Evolutionary conservation across 768 basidiomycete species (phyloP), one percentile per base, ranked within the genome.

Genomic region (Russula vinacea): DNA sequence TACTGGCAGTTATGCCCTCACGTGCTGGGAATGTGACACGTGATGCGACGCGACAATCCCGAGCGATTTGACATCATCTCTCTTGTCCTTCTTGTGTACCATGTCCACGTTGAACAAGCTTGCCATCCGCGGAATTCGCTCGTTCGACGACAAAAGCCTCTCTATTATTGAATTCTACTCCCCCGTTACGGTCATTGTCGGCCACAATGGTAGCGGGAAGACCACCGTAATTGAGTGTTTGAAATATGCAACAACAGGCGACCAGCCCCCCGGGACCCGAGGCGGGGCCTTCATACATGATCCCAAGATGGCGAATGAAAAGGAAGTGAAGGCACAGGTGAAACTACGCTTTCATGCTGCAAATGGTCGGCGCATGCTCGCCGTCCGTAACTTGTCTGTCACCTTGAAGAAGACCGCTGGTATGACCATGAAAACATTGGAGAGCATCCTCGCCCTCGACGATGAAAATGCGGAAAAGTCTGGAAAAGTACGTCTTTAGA

Each of bases 151-250:
- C 83, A 96, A 98, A 71, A 84, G 89, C 68, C 84, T 94, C 67
- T 82, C 92, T 2, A 83, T 98, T 69, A 96, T 99, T 74, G 92
- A 98, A 75, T 99, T 99, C 78, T 98, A 94, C 77, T 87, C 88
- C 22, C 97, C 97, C 8, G 90, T 99, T 60, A 99, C 97, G 0
- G 95, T 99, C 75, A 98, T 99, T 64, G 94, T 98, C 2, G 97
- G 97, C 2, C 92, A 94, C 78, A 99, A 99, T 76, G 97, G 97
- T 19, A 94, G 92, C 70, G 97, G 97, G 50, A 99, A 99, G 78
- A 99, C 97, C 3, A 99, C 96, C 0, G 91, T 98, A 73, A 98
- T 99, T 75, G 97, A 99, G 80, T 98, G 96, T 77, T 84, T 99
- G 75, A 98, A 98, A 79, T 99, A 99, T 73, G 94, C 93, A 13